These are phyloP conservation scores for Apiospora arundinis DNA, from an alignment of 2,329 filamentous ascomycete genomes.

Conservation along the genomic window DNA sequence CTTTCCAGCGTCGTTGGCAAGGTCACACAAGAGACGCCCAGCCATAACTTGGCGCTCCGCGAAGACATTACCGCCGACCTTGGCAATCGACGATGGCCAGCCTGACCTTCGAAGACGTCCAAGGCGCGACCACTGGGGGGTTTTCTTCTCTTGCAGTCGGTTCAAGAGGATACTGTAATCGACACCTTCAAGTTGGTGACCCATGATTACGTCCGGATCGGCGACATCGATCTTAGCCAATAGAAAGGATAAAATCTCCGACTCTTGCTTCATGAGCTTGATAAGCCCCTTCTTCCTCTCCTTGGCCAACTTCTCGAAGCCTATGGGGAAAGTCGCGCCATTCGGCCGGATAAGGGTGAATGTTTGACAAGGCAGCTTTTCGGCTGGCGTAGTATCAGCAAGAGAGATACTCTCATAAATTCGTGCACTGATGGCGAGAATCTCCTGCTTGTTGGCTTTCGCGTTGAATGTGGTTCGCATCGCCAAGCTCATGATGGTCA, in stretches of 20 bases:
- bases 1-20: slow-evolving; percentile 96
- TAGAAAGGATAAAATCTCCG: slow-evolving; percentile 85
- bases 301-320: slow-evolving; percentile 80
- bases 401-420: slow-evolving; percentile 91
- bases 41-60: slow-evolving; percentile 89
- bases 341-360: slow-evolving; percentile 91
- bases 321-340: slow-evolving; percentile 77
- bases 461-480: slow-evolving; percentile 87
- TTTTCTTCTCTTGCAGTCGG: slow-evolving; percentile 87
- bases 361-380: slow-evolving; percentile 86
- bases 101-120: slow-evolving; percentile 82
- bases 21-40: slow-evolving; percentile 88
- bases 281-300: slow-evolving; percentile 77
- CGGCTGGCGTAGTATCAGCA: slow-evolving; percentile 84
- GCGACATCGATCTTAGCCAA: slow-evolving; percentile 85
- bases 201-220: slow-evolving; percentile 92
- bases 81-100: slow-evolving; percentile 89
- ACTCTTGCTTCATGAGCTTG: slow-evolving; percentile 82
- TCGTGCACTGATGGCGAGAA: slow-evolving; percentile 87
- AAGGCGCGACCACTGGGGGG: slow-evolving; percentile 92
- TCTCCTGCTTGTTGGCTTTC: slow-evolving; percentile 95
- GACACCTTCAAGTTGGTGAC: slow-evolving; percentile 95
- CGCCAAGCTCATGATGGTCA: slow-evolving; percentile 95
- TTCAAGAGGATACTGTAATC: slow-evolving; percentile 92
- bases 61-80: slow-evolving; percentile 88